A percentile compares a stretch with the other conserved stretches of the same genome.
These are phyloP conservation scores for Glutinoglossum americanum DNA, from an alignment of 495 filamentous ascomycete species.

Conservation along the genomic window DNA sequence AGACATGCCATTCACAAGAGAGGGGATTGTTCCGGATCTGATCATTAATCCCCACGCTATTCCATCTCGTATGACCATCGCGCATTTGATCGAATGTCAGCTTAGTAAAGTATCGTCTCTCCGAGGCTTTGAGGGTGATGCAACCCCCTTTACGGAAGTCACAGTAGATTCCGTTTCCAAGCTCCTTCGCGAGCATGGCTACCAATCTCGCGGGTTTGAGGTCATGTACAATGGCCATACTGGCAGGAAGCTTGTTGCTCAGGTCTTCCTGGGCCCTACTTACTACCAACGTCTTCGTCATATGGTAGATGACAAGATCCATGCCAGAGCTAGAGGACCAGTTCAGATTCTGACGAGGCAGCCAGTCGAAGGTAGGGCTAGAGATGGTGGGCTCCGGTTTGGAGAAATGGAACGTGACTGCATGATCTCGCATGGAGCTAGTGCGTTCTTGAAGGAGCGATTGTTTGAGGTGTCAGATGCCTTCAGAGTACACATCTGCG, in stretches of 20 bases:
- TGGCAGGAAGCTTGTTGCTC: constrained; percentile 72
- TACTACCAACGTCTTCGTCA: constrained; percentile 98
- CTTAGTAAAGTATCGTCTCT: constrained; percentile 85
- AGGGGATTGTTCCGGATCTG: constrained; percentile 80
- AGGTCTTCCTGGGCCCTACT: constrained; percentile 92
- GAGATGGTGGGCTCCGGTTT: constrained; percentile 96
- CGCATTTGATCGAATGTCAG: constrained; percentile 97
- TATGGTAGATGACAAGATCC: constrained; percentile 99
- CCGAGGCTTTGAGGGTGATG: constrained; percentile 84
- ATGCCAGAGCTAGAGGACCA: constrained; percentile 83
- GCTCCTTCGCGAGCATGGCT: constrained; percentile 76
- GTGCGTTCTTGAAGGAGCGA: constrained; percentile 89
- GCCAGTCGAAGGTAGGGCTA: constrained; percentile 92
- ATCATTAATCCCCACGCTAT: constrained; percentile 99
- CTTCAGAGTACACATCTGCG: constrained; percentile 96
- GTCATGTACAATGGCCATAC: constrained; percentile 98
- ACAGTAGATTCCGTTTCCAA: constrained; percentile 86
- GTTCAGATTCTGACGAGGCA: constrained; percentile 95
- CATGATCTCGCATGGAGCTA: constrained; percentile 97
- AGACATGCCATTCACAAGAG: constrained; percentile 93
- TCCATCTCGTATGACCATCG: constrained; percentile 99
- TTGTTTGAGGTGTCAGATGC: constrained; percentile 94
- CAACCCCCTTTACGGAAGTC: constrained; percentile 94
- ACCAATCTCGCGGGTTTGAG: constrained; percentile 92
- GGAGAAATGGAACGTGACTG: constrained; percentile 99